Conservation (phyloP, 2,329 filamentous ascomycete species). For the Sporothrix euskadiensis region DNA sequence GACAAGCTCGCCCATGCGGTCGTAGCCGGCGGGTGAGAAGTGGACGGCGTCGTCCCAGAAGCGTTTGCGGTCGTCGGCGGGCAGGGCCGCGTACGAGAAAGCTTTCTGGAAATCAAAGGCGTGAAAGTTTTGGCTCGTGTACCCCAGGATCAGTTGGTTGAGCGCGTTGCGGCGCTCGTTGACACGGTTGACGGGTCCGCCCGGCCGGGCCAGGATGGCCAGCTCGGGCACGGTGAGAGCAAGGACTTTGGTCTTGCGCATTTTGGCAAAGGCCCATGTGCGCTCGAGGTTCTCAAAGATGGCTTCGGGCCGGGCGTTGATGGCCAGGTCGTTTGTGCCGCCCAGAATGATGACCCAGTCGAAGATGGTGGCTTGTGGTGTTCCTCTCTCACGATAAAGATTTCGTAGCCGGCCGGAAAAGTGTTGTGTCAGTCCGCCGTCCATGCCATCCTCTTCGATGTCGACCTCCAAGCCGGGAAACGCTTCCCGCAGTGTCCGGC, state of each 20-base stretch:
- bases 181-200: conserved; percentile 39
- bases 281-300: conserved; percentile 53
- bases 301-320: conserved; percentile 40
- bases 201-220: conserved; percentile 31
- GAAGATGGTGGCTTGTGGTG: conserved; percentile 38
- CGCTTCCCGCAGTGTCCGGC: conserved; percentile 46
- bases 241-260: conserved; percentile 56
- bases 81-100: conserved; percentile 56
- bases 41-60: conserved; percentile 66
- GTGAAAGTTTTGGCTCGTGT: conserved; percentile 52
- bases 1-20: conserved; percentile 61
- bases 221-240: conserved; percentile 64
- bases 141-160: conserved; percentile 55
- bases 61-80: conserved; percentile 46
- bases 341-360: conserved; percentile 66
- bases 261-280: conserved; percentile 53
- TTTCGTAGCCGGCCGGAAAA: conserved; percentile 36
- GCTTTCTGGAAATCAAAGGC: conserved; percentile 57
- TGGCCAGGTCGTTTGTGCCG: conserved; percentile 64
- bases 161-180: conserved; percentile 46
- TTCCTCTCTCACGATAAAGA: not conserved
- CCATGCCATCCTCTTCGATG: conserved; percentile 36
- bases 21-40: conserved; percentile 59
- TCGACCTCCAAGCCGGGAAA: conserved; percentile 42
- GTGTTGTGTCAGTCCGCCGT: conserved; percentile 35